Conservation (phyloP, 352 stramenopile genomes). For the Blastocystis sp. region DNA sequence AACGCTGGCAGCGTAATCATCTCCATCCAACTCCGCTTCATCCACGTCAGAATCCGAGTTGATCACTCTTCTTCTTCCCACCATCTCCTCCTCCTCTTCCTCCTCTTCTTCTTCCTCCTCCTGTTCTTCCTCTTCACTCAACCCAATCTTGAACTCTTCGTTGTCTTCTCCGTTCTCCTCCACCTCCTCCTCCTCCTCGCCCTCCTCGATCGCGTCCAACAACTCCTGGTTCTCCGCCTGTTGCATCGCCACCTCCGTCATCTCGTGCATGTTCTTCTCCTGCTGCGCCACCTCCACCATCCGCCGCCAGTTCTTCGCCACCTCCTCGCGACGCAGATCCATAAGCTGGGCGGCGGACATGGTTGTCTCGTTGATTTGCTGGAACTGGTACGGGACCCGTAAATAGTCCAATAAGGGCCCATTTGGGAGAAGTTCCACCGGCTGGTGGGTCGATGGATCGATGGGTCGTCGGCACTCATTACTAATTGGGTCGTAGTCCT, state of each 20-base stretch:
- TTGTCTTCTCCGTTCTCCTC: conserved; percentile 31
- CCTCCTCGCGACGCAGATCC: neutral
- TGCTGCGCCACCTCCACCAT: conserved; percentile 35
- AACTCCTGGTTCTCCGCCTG: conserved; percentile 20
- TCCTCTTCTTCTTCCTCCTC: neutral
- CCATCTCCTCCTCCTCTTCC: neutral
- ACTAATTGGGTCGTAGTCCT: conserved; percentile 20
- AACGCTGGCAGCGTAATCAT: too few species aligned
- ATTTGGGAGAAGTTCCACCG: conserved; percentile 12
- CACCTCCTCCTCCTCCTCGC: neutral
- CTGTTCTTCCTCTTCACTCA: conserved; percentile 24
- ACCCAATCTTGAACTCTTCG: neutral
- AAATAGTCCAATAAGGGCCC: conserved; percentile 41
- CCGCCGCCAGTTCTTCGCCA: neutral
- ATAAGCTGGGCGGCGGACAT: neutral
- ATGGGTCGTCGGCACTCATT: conserved; percentile 17
- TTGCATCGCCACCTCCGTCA: conserved; percentile 41
- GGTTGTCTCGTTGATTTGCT: neutral
- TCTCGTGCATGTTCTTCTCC: conserved; percentile 53
- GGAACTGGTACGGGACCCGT: conserved; percentile 42
- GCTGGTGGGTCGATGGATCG: neutral
- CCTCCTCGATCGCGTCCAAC: conserved; percentile 26
- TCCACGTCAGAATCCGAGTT: conserved; percentile 6
- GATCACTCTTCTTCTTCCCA: neutral
- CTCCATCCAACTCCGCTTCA: neutral